Evolutionary conservation across 2,329 filamentous ascomycete species (phyloP), one percentile per base, ranked within the genome.

Genomic region (Penicillium sp.): DNA sequence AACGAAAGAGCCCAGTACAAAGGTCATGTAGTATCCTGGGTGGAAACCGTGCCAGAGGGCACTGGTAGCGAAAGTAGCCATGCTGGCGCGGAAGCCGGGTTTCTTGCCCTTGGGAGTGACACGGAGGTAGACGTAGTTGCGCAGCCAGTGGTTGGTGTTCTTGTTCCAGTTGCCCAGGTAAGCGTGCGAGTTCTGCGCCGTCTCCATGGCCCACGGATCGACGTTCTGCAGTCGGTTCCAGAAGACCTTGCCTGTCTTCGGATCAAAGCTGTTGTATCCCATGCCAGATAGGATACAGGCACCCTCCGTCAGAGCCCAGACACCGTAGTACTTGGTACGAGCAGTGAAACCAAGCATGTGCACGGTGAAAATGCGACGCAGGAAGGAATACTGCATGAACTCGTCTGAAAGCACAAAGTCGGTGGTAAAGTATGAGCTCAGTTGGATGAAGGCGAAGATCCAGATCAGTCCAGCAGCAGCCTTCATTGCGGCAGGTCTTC

Each of bases 11-110:
- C 87, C 93, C 7, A 97, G 77, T 35, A 97, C 73, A 63, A 98
- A 98, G 5, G 85, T 79, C 53, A 98, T 72, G 68, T 97, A 97
- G 70, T 98, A 98, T 6, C 93, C 93, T 0, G 93, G 91, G 59
- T 95, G 94, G 71, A 98, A 98, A 28, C 93, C 93, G 64, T 98
- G 93, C 93, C 93, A 98, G 59, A 97, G 84, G 3, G 93, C 91
- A 63, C 89, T 95, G 19, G 93, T 97, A 6, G 83, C 80, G 66
- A 98, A 98, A 0, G 93, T 98, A 31, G 89, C 88, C 74, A 98
- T 74, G 62, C 87, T 97, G 44, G 93, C 93, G 52, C 90, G 80
- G 74, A 98, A 98, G 1, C 93, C 93, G 9, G 93, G 93, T 69
- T 97, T 98, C 76, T 89, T 93, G 47, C 93, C 93, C 60, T 87